Base-by-base conservation (phyloP, 2,329 filamentous ascomycete genomes). In the Aspergillus novofumigatus region DNA sequence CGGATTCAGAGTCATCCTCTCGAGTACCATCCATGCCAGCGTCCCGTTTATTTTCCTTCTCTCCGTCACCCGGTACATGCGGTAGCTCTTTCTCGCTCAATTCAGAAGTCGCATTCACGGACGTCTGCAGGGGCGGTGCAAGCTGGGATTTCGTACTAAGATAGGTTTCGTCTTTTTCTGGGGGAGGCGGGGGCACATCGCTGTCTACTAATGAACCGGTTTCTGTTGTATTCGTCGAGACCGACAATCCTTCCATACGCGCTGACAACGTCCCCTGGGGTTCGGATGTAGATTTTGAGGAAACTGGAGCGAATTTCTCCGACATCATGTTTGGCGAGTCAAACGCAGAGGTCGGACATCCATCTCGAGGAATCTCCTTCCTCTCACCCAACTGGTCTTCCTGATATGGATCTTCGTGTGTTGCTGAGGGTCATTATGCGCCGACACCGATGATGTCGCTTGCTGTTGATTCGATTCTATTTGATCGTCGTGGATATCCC, bases 1-100 rank as follows among this genome's bases (percentile, higher is more conserved):
- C 94, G 5, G 88, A 87, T 58, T 86, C 85, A 1, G 90, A 91
- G 52, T 85, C 86, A 52, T 84, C 83, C 50, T 92, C 86, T 23
- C 84, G 83, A 54, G 85, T 82, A 67, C 86, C 85, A 67, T 87
- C 86, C 9, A 17, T 26, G 65, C 81, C 86, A 38, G 79, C 68
- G 26, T 48, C 64, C 54, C 81, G 81, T 64, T 80, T 83, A 52
- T 86, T 55, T 14, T 60, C 64, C n/a, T 57, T 60, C 45, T 66
- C 61, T 23, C 60, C 65, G 38, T 66, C 65, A 56, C 63, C 65
- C 25, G 67, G 74, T 49, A 72, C 69, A 41, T 69, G 72, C 58
- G 70, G 70, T 48, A 74, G 73, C 57, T 74, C 74, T 62, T 75
- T 75, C 55, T 77, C 71, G 58, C 62, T 70, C 67, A 57, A 70